Conservation (phyloP, 352 stramenopile species). For the Pythium dissimile region DNA sequence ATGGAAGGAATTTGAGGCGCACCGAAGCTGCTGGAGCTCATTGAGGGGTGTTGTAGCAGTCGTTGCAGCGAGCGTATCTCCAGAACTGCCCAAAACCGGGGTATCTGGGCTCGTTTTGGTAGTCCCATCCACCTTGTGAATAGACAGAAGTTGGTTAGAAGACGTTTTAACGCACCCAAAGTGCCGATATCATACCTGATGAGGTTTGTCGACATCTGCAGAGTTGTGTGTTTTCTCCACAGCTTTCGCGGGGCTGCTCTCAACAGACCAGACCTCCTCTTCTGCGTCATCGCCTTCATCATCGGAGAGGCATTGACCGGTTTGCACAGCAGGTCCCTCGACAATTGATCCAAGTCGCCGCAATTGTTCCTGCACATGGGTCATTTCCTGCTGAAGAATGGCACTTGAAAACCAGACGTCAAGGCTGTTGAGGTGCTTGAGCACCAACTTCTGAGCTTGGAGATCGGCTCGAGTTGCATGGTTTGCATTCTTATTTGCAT, state of each 20-base stretch:
- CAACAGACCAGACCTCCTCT: slow-evolving; percentile 21
- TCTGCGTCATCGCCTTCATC: slow-evolving; percentile 3
- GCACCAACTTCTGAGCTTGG: slow-evolving; percentile 22
- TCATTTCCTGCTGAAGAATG: slow-evolving; percentile 27
- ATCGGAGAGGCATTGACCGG: not conserved
- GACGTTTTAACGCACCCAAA: too few species aligned
- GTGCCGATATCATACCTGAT: too few species aligned
- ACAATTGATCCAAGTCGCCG: slow-evolving; percentile 11
- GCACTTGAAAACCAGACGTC: slow-evolving; percentile 49
- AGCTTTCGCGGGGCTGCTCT: too few species aligned
- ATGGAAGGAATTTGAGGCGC: not conserved
- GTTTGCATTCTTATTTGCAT: not conserved
- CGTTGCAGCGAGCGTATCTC: too few species aligned
- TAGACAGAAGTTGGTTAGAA: too few species aligned
- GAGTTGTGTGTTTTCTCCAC: too few species aligned
- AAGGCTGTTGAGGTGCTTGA: slow-evolving; percentile 42
- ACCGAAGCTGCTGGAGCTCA: slow-evolving; percentile 13
- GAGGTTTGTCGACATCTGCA: not conserved
- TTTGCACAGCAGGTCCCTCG: slow-evolving; percentile 5
- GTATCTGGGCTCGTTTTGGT: too few species aligned
- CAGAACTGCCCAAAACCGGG: too few species aligned
- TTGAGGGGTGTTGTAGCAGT: not conserved
- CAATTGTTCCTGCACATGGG: slow-evolving; percentile 13
- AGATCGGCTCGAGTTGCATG: slow-evolving; percentile 7
- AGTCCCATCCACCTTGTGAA: too few species aligned